phyloP scores from a whole-genome alignment of 208 protist genomes.

The Leishmania amazonensis region DNA sequence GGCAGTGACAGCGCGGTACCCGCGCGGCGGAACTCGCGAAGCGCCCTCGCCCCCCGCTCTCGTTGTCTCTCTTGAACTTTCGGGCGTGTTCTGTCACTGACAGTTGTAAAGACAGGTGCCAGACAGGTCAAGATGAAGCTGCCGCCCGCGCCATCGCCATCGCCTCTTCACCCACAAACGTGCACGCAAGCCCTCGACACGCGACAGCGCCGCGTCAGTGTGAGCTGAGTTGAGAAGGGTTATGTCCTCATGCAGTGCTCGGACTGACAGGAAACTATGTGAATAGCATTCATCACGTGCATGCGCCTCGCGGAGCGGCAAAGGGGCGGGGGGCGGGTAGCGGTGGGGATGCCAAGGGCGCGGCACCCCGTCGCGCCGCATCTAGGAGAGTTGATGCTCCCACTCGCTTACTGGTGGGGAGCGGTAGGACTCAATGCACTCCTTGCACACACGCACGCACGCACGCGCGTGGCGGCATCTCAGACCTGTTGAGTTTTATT shows the following conservation, averaged over 20 bases:
- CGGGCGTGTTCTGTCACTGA: constrained; percentile 3
- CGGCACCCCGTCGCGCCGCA: constrained; percentile 4
- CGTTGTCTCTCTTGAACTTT: background rate
- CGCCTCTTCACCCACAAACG: constrained; percentile 12
- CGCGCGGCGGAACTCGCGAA: constrained; percentile 4
- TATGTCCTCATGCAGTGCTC: constrained; percentile 16
- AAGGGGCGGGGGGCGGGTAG: background rate
- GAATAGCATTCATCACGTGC: constrained; percentile 21
- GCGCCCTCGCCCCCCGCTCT: background rate
- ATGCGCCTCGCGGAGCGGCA: background rate
- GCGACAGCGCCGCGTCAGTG: background rate
- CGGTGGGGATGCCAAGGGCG: no score
- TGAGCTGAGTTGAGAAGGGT: constrained; percentile 11
- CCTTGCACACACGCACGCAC: background rate
- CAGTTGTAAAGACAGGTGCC: constrained; percentile 8
- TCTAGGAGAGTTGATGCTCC: constrained; percentile 31
- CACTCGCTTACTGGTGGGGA: constrained; percentile 9
- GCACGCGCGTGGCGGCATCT: constrained; percentile 7
- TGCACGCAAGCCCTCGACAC: background rate
- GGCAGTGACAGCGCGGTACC: background rate
- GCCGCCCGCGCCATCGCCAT: background rate
- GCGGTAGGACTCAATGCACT: constrained; percentile 32
- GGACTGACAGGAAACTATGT: constrained; percentile 23
- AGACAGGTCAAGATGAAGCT: constrained; percentile 5
- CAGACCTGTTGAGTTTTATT: constrained; percentile 33